Percentiles rank a stretch among this genome's conserved stretches.
Conservation (phyloP, 768 basidiomycete species). For the Naganishia antarctica region DNA sequence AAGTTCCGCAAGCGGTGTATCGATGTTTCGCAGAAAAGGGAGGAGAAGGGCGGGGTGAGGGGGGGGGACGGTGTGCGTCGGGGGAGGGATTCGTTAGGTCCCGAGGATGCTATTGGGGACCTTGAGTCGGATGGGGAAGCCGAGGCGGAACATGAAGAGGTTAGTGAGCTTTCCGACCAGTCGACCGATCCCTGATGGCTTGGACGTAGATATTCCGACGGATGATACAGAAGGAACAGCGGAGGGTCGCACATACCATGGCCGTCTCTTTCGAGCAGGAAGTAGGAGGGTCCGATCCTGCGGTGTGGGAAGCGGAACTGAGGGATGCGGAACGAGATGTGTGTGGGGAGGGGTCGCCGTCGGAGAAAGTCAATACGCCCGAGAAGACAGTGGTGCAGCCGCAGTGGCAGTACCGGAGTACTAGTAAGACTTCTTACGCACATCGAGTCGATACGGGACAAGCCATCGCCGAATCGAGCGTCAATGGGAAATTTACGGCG, state of each 20-base stretch:
- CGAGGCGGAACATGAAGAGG: constrained; percentile 28
- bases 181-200: neutral
- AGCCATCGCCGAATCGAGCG: neutral
- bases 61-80: neutral
- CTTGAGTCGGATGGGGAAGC: constrained; percentile 14
- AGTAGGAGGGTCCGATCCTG: constrained; percentile 29
- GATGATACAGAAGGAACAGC: constrained; percentile 23
- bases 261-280: constrained; percentile 25
- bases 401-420: constrained; percentile 15
- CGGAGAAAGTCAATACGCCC: neutral
- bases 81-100: neutral
- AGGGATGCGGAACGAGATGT: constrained; percentile 11
- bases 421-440: neutral
- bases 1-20: constrained; percentile 24
- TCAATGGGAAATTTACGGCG: neutral
- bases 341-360: neutral
- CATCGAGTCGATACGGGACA: neutral
- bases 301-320: constrained; percentile 24
- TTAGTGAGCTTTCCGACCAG: neutral
- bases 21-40: neutral
- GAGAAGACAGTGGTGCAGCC: neutral
- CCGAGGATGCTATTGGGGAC: neutral
- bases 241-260: constrained; percentile 8
- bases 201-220: constrained; percentile 28
- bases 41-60: neutral